Evolutionary conservation across 768 basidiomycete species (phyloP).

Genomic region (Podaxis carcinomalis): DNA sequence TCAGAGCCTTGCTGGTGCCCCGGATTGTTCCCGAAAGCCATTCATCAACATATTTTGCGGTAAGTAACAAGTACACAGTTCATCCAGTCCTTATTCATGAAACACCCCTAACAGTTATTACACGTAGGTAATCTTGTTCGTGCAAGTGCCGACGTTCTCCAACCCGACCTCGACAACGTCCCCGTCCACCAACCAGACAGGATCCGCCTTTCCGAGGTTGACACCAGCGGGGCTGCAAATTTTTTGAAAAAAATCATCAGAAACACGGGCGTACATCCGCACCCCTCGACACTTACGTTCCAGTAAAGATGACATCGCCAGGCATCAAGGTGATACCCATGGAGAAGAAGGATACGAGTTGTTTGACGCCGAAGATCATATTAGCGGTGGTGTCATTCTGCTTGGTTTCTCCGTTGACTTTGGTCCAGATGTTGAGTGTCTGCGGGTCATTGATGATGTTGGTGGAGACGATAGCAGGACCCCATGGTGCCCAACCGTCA

Average conservation of each 20-base stretch:
- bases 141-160: constrained; percentile 35
- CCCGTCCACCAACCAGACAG: constrained; percentile 31
- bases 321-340: constrained; percentile 40
- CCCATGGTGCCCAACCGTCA: constrained; percentile 40
- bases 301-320: constrained; percentile 40
- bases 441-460: constrained; percentile 34
- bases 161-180: constrained; percentile 35
- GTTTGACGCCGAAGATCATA: constrained; percentile 38
- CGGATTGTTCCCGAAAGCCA: too few species aligned
- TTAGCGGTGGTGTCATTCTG: constrained; percentile 37
- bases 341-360: constrained; percentile 37
- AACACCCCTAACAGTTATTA: constrained; percentile 5
- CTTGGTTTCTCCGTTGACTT: constrained; percentile 33
- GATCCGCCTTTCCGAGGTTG: constrained; percentile 28
- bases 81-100: not conserved
- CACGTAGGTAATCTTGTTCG: constrained; percentile 28
- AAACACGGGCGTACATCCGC: not conserved
- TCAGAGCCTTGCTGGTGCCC: too few species aligned
- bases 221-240: constrained; percentile 28
- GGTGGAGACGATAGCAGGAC: constrained; percentile 33
- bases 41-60: not conserved
- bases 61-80: not conserved
- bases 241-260: not conserved
- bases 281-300: constrained; percentile 27
- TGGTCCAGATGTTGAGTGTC: constrained; percentile 35